Evolutionary conservation across 306 rosid genomes (phyloP).

Genomic region (Cajanus cajan): DNA sequence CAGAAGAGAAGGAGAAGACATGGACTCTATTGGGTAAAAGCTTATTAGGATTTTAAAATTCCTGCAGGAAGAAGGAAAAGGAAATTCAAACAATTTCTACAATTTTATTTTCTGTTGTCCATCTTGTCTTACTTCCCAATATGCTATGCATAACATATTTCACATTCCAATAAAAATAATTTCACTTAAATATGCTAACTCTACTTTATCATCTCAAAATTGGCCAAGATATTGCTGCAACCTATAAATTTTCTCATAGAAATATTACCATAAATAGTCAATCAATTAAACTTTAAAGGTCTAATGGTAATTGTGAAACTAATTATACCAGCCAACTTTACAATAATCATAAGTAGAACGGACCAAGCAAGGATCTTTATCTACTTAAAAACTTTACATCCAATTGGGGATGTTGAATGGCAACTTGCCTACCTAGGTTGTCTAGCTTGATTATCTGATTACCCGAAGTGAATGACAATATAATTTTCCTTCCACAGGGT

Average conservation of each 20-base stretch:
- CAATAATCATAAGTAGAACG: neutral
- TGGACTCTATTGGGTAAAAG: neutral
- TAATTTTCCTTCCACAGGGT: neutral
- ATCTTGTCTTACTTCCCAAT: neutral
- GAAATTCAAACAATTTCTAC: neutral
- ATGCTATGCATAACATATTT: neutral
- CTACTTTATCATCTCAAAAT: neutral
- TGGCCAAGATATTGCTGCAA: neutral
- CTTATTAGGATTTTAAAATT: constrained; percentile 17
- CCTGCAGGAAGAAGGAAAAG: neutral
- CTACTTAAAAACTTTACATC: neutral
- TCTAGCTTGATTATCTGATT: neutral
- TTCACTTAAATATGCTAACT: neutral
- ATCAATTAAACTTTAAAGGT: constrained; percentile 17
- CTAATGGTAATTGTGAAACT: neutral
- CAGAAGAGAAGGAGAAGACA: constrained; percentile 12
- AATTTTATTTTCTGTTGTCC: neutral
- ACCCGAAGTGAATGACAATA: neutral
- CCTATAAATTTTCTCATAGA: neutral
- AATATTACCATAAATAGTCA: neutral
- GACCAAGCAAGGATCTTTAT: neutral
- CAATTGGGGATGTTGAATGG: neutral
- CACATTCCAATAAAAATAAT: neutral
- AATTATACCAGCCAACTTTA: neutral
- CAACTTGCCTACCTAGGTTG: constrained; percentile 5